Evolutionary conservation across 257 asterid species (phyloP), one percentile per base, ranked within the genome.

Genomic region (Orobanche coerulescens): DNA sequence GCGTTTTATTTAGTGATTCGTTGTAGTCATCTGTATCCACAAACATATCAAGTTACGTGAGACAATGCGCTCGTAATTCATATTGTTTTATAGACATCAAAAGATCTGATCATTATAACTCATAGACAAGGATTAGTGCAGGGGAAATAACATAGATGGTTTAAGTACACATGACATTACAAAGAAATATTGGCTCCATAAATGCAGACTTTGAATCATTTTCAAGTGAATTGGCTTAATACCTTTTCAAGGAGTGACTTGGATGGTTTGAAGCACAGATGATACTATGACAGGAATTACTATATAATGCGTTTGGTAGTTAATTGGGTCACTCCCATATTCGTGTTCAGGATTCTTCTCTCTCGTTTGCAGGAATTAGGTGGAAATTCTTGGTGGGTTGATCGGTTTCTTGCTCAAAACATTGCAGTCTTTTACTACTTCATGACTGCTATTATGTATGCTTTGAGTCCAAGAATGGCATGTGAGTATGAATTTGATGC

Each of bases 391-490:
- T 89, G 95, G 97, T 93, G 97, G 99, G 53, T 93, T 61, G 99
- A 93, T 65, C 90, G 96, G 14, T 81, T 86, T 69, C 99, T 93
- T 71, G 92, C 99, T 71, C 95, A 87, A 66, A 83, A 83, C 65
- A 79, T 89, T 34, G 97, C 99, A 26, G 48, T 79, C 55, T 67
- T 84, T 65, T 93, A 93, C 82, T 93, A 89, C 61, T 80, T 84
- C 52, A 84, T 89, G 97, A 86, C 94, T 15, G 99, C 65, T 58
- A 74, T 82, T 62, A 93, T 93, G 94, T 93, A 93, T 75, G 61
- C 65, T 23, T 67, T 93, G 88, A 93, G 99, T 78, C 99, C 99
- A 62, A 93, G 99, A 78, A 93, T 93, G 99, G 99, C 97, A 55
- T 93, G 99, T 93, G 66, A 86, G 97, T 81, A 58, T 51, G 24